These are phyloP conservation scores for Oenanthe sinensis DNA, from an alignment of 129 eudicot genomes.

Conservation along the genomic window DNA sequence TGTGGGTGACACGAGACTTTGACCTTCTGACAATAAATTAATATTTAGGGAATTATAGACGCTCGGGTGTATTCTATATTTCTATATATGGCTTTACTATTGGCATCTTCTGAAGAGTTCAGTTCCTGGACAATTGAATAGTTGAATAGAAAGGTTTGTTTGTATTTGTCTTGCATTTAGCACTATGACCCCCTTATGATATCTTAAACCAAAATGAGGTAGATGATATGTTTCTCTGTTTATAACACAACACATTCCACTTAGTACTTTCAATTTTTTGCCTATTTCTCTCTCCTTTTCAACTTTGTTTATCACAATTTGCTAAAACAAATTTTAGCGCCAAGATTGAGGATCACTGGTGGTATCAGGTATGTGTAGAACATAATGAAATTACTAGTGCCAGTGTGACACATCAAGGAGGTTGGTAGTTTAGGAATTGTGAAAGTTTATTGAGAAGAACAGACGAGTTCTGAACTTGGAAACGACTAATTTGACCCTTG, in stretches of 20 bases:
- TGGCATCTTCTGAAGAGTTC: too few species aligned
- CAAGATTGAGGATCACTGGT: background rate
- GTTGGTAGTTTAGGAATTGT: background rate
- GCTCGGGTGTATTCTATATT: too few species aligned
- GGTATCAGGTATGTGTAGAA: background rate
- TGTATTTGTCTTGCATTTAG: too few species aligned
- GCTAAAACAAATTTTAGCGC: background rate
- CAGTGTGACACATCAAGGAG: background rate
- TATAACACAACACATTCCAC: background rate
- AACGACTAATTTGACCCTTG: background rate
- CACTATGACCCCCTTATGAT: too few species aligned
- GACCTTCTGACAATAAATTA: too few species aligned
- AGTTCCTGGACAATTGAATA: too few species aligned
- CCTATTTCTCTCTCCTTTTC: background rate
- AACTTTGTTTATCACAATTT: background rate
- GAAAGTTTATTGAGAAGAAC: too few species aligned
- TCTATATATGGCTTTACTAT: too few species aligned
- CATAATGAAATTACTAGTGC: background rate
- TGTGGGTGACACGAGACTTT: too few species aligned
- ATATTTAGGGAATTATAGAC: too few species aligned
- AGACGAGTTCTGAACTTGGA: too few species aligned
- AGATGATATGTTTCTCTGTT: background rate
- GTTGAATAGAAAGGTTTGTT: too few species aligned
- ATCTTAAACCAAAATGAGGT: background rate
- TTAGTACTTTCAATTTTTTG: background rate